Base-by-base conservation (phyloP, 179 eudicot species). In the Amaranthus tricolor region DNA sequence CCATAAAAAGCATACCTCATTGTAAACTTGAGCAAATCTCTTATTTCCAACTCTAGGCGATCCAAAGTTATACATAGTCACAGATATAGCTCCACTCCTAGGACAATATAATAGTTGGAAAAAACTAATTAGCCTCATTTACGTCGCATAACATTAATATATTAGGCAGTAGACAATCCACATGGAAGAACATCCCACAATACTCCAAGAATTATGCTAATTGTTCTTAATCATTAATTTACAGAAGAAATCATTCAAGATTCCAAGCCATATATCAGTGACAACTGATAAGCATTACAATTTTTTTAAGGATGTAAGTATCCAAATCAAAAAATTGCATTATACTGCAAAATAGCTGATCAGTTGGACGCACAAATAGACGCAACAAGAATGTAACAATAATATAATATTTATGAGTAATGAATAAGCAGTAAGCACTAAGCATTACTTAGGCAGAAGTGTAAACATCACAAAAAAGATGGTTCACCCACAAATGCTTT, bases 41-140 rank as follows among this genome's bases (percentile, higher is more conserved):
- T 82, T 93, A 83, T 94, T 94, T 65, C 98, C 98, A 72, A 94
- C 98, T 85, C 98, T 88, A 3, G 98, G 98, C 73, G 98, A 94
- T 78, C 98, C 98, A 77, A 92, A 94, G 79, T 94, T 94, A 64
- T 94, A 94, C 98, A 94, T 94, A 48, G 95, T 93, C 77, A 94
- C 88, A 53, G 89, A 82, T 80, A 93, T 83, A 78, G 81, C 85
- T 76, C 97, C 98, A 76, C 44, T 78, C 89, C 98, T 93, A 66
- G 78, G 44, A 66, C 47, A 62, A 55, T 62, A 40, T 55, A 65
- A 64, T 48, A 62, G 21, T 44, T 53, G 75, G 51, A 12, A 21
- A 65, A 56, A 62, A 62, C 9, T 1, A 10, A 61, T 45, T 4
- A 65, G 24, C 7, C 51, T 45, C 40, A 31, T 31, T 31, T 31